Evolutionary conservation across 2,329 filamentous ascomycete species (phyloP), one percentile per base, ranked within the genome.

Genomic region (Scytalidium sp.): DNA sequence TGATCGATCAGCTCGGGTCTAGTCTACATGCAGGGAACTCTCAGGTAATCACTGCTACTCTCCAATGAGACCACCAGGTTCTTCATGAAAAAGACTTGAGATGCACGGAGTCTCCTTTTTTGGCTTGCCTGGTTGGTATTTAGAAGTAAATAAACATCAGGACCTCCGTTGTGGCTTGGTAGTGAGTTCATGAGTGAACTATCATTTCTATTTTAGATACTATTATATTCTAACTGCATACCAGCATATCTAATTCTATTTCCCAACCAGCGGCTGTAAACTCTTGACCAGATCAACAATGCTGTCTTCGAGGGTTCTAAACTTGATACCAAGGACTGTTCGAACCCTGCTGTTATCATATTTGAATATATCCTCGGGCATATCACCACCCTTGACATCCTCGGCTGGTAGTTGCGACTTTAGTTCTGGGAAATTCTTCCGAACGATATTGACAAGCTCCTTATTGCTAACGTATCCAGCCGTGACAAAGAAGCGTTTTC

Each of bases 401-500:
- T 56, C 59, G 2, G 62, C 61, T 5, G 80, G 79, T 54, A 84
- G 57, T 47, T 70, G 60, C 5, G 67, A 70, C 54, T 73, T 70
- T 54, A 79, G 72, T 56, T 81, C 67, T 0, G 79, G 79, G 57
- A 81, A 81, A 50, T 76, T 67, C 57, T 78, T 76, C 46, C 72
- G 68, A 43, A 87, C 74, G 36, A 81, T 72, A 45, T 81, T 72
- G 0, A 72, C 74, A 29, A 85, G 76, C 60, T 77, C 71, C 60
- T 78, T 77, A 63, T 87, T 87, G 46, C 71, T 76, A 61, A 85
- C 87, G 58, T 78, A 73, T 0, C 78, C 80, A 0, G 76, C 76
- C 0, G 83, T 78, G 41, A 85, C 62, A 61, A 87, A 84, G 68
- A 86, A 88, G 2, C 86, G 75, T 64, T 84, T 78, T 29, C 75